Conservation (phyloP, 192 early-diverging fungal species). For the Entomortierella beljakovae region DNA sequence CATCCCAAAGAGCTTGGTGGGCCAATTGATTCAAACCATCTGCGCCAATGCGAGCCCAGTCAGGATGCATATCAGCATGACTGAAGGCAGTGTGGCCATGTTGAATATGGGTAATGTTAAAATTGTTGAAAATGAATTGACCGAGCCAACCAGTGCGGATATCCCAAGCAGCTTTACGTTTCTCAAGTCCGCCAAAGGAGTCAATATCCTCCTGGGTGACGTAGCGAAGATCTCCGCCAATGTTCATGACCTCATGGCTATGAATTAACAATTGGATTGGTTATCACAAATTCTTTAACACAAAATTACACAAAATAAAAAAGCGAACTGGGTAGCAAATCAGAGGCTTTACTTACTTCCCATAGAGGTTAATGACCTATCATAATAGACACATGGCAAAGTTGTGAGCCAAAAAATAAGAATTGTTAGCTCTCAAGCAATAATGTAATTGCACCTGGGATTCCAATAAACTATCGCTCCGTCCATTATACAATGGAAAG, state of each 20-base stretch:
- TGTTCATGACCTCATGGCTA: constrained; percentile 52
- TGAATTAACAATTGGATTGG: background rate
- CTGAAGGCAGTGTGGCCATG: constrained; percentile 32
- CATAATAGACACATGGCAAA: background rate
- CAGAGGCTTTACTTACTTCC: constrained; percentile 13
- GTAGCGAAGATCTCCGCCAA: constrained; percentile 26
- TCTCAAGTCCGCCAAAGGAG: constrained; percentile 23
- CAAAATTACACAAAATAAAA: no score
- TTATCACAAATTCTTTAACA: no score
- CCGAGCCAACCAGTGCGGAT: constrained; percentile 42
- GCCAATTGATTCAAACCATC: constrained; percentile 20
- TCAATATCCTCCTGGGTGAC: constrained; percentile 33
- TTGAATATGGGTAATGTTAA: constrained; percentile 39
- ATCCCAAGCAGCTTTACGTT: constrained; percentile 31
- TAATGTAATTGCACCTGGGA: no score
- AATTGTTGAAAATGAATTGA: constrained; percentile 27
- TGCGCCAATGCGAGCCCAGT: constrained; percentile 29
- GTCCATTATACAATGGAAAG: no score
- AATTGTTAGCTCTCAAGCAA: background rate
- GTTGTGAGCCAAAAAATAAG: background rate
- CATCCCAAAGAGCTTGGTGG: constrained; percentile 16
- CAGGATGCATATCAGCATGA: constrained; percentile 31
- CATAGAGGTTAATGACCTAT: constrained; percentile 32
- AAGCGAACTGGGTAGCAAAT: background rate
- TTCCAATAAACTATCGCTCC: no score